Evolutionary conservation across 1,284 basidiomycete genomes (phyloP).

Genomic region (Fomitopsis betulina): DNA sequence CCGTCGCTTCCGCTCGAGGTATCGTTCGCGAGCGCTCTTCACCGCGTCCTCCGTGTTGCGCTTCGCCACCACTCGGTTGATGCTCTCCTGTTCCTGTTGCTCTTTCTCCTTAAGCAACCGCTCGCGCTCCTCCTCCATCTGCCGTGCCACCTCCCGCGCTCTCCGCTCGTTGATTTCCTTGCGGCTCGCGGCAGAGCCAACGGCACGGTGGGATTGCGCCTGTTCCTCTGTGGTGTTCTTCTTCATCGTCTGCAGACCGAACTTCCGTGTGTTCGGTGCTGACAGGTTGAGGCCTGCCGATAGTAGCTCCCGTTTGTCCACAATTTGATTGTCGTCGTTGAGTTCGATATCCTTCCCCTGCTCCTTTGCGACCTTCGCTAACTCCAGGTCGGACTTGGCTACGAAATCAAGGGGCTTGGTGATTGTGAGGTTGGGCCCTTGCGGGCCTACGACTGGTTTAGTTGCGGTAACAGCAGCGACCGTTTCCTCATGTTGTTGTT

Average conservation of each 20-base stretch:
- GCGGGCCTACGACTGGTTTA: constrained; percentile 58
- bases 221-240: constrained; percentile 29
- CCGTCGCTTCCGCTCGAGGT: constrained; percentile 75
- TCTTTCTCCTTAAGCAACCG: constrained; percentile 55
- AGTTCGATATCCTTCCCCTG: constrained; percentile 89
- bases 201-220: constrained; percentile 59
- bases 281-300: constrained; percentile 90
- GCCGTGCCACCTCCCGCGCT: constrained; percentile 64
- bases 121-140: constrained; percentile 69
- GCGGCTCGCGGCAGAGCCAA: constrained; percentile 74
- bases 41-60: constrained; percentile 72
- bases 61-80: constrained; percentile 51
- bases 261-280: constrained; percentile 69
- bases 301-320: constrained; percentile 92
- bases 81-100: constrained; percentile 53
- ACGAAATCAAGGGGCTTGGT: constrained; percentile 60
- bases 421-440: constrained; percentile 67
- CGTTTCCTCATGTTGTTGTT: constrained; percentile 79
- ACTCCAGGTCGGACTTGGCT: constrained; percentile 63
- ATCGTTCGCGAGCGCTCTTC: constrained; percentile 70
- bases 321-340: constrained; percentile 96
- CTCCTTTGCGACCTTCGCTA: constrained; percentile 61
- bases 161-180: constrained; percentile 81
- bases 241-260: constrained; percentile 37
- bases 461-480: constrained; percentile 59